These are phyloP conservation scores for Phytophthora quininea DNA, from an alignment of 352 stramenopile genomes.

Conservation along the genomic window DNA sequence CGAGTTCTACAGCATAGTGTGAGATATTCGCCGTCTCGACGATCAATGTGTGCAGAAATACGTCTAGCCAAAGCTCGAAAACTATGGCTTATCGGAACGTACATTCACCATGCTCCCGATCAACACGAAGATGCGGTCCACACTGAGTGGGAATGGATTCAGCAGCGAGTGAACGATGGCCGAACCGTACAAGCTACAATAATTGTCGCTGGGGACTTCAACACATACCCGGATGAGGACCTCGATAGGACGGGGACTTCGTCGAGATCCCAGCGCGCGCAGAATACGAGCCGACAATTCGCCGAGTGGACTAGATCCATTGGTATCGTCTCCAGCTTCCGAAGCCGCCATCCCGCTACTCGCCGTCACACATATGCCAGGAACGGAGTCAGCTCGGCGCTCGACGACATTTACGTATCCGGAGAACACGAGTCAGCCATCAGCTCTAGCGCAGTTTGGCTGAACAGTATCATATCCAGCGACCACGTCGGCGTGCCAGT, in stretches of 20 bases:
- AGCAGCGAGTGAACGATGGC: neutral
- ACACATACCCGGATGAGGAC: conserved; percentile 2
- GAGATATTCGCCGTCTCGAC: neutral
- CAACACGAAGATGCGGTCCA: neutral
- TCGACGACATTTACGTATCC: neutral
- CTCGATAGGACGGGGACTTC: neutral
- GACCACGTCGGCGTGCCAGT: conserved; percentile 5
- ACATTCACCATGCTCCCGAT: conserved; percentile 3
- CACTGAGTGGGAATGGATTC: conserved; percentile 2
- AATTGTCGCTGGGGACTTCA: conserved; percentile 7
- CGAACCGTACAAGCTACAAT: neutral
- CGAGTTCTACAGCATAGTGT: neutral
- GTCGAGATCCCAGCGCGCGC: neutral
- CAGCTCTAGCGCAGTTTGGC: neutral
- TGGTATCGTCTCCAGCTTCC: neutral
- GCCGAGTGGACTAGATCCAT: neutral
- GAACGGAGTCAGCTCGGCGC: neutral
- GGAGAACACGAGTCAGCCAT: neutral
- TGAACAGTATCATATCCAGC: neutral
- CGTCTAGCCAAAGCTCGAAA: neutral
- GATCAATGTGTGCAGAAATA: neutral
- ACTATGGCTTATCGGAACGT: conserved; percentile 9
- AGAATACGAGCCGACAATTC: neutral
- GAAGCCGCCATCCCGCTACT: neutral
- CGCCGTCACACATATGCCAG: neutral